Evolutionary conservation across 768 basidiomycete genomes (phyloP), one percentile per base, ranked within the genome.

Genomic region (Psilocybe tampanensis): DNA sequence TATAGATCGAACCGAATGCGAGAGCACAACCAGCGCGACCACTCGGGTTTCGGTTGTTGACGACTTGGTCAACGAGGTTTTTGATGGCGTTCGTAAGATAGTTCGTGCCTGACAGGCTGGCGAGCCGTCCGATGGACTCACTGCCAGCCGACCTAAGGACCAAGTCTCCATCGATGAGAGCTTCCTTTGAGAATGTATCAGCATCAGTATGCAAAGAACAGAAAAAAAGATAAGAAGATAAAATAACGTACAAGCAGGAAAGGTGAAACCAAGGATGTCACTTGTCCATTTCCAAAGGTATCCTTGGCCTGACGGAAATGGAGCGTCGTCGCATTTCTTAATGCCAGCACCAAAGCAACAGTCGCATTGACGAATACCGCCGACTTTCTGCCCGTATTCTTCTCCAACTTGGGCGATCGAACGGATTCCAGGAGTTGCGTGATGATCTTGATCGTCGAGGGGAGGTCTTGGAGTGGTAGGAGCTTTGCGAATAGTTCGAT

Each of bases 21-120:
- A 95, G 73, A 0, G 95, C 94, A 68, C 95, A 98, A 0, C 97
- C 97, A 15, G 96, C 95, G 17, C 97, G 86, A 21, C 88, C 88
- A 59, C 92, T 82, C 0, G 97, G 96, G 69, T 96, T 91, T 17
- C 96, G 89, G 69, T 98, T 97, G 72, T 81, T 93, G 54, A 98
- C 94, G 21, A 98, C 90, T 65, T 94, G 90, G 63, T 97, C 91
- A 8, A 98, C 94, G 3, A 98, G 79, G 59, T 86, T 86, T 70
- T 97, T 97, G 59, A 94, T 89, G 70, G 95, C 91, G 44, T 80
- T 82, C 0, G 92, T 90, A 48, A 98, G 78, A 76, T 95, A 96
- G 41, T 80, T 82, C 7, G 88, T 92, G 4, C 89, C 93, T 1
- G 90, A 90, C 29, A 96, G 74, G 63, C 85, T 90, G 8, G 92